Evolutionary conservation across 148 eudicot species (phyloP), one percentile per base, ranked within the genome.

Genomic region (Amaranthus palmeri): DNA sequence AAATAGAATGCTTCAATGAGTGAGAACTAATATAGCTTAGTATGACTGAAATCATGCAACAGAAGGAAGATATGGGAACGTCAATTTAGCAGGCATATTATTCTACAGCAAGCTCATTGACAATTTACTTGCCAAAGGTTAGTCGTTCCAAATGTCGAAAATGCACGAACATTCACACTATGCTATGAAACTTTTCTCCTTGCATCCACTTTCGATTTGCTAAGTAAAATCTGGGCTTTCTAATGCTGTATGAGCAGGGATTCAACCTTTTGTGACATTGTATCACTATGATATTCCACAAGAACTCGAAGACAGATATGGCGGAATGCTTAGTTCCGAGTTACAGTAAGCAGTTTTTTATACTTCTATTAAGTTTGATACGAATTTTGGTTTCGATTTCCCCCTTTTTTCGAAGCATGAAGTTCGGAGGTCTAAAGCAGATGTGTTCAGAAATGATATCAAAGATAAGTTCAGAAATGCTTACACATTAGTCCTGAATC

Each of bases 301-400:
- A 88, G 88, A 87, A 80, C 90, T 90, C 57, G 85, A 83, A 67
- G 88, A 87, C 72, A 80, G 87, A 84, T 90, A 87, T 67, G 82
- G 85, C 12, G 83, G 83, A 49, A 82, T 86, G 85, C 86, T 89
- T 44, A 83, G 85, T 69, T 77, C 86, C 42, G 66, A 81, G 66
- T n/a, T 87, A 51, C 80, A 76, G 95, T 89, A 87, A 75, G 83
- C 57, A 62, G 46, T 5, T 0, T 9, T 3, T 61, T 18, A 49
- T 7, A 36, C 17, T 7, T 2, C 11, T 58, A 58, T 15, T 17
- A 47, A 14, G 45, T 57, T 25, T 14, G 9, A 8, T 36, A 25
- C n/a, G 18, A 67, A 25, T 25, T 1, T 25, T 25, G 36, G 36
- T 25, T 25, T 25, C 36, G 36, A 25, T 25, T 25, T 25, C 36